Base-by-base conservation (phyloP, 2,329 filamentous ascomycete genomes). In the Talaromyces sp. region DNA sequence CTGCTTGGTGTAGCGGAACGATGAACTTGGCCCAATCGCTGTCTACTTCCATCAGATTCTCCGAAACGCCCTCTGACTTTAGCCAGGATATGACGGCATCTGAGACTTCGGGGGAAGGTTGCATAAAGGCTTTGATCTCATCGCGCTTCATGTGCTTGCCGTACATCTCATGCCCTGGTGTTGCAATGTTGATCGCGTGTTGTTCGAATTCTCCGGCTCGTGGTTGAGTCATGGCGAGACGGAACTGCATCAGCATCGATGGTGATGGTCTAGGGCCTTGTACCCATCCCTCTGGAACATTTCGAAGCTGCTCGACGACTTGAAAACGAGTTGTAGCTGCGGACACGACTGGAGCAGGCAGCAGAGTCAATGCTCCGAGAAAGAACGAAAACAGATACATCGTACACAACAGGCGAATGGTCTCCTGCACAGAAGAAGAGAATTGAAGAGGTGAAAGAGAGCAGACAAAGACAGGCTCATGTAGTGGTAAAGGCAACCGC, bases 21-120 rank as follows among this genome's bases (percentile, higher is more conserved):
- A 69, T 70, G 71, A 90, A 86, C 67, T 82, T 85, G 70, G 90
- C 79, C 87, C 87, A 90, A 72, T 88, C 83, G 65, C 83, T 81
- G 67, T 82, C 76, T 13, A 85, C 77, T 57, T 84, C 77, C 16
- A 87, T 80, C 3, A 78, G 75, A 3, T 75, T 66, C 3, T 72
- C 65, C 2, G 79, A 69, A 35, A 90, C 77, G 41, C 82, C 83
- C 62, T 84, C 81, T 27, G 78, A 71, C 35, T 76, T 70, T 14
- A 90, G 79, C 88, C 88, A 90, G 7, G 75, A 72, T 3, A 84
- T 68, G 19, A 90, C 81, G 2, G 78, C 78, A 33, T 79, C 72
- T 14, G 82, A 81, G 3, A 83, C 82, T 24, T 82, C 78, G 0
- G 77, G 72, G 3, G 79, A 76, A 0, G 87, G 86, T 19, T 83